Conservation (phyloP, 306 rosid species). For the Spatholobus suberectus region DNA sequence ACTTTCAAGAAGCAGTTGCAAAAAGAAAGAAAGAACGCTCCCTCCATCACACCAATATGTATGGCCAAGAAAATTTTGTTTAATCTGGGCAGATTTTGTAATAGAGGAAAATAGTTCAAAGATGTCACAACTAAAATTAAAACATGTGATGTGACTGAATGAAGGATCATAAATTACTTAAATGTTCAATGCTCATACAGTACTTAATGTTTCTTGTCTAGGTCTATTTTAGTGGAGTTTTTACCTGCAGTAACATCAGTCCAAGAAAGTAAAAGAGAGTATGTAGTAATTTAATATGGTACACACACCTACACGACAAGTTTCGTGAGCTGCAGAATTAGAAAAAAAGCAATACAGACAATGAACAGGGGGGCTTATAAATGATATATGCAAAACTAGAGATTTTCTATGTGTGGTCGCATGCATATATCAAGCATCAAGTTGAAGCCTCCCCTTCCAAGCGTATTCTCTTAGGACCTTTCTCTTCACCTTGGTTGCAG, state of each 20-base stretch:
- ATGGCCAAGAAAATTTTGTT: neutral
- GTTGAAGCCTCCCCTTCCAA: slow-evolving; percentile 65
- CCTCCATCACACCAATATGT: neutral
- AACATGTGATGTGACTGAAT: neutral
- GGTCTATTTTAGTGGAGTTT: neutral
- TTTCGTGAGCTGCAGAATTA: neutral
- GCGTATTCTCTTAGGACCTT: slow-evolving; percentile 45
- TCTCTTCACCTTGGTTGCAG: slow-evolving; percentile 3
- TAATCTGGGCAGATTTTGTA: neutral
- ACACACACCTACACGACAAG: slow-evolving; percentile 9
- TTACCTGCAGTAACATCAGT: neutral
- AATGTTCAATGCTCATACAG: neutral
- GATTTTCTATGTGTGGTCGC: slow-evolving; percentile 43
- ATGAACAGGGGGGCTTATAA: neutral
- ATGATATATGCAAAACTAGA: slow-evolving; percentile 26
- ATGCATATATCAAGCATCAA: neutral
- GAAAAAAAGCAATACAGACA: slow-evolving; percentile 7
- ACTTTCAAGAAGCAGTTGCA: neutral
- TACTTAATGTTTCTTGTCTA: neutral
- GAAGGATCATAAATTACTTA: neutral
- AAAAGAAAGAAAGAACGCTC: neutral
- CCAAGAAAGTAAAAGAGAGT: neutral
- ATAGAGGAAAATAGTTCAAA: neutral
- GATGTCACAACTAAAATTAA: neutral
- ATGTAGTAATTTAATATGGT: neutral